Evolutionary conservation across 75 land plant genomes (phyloP).

Genomic region (Picea glauca): DNA sequence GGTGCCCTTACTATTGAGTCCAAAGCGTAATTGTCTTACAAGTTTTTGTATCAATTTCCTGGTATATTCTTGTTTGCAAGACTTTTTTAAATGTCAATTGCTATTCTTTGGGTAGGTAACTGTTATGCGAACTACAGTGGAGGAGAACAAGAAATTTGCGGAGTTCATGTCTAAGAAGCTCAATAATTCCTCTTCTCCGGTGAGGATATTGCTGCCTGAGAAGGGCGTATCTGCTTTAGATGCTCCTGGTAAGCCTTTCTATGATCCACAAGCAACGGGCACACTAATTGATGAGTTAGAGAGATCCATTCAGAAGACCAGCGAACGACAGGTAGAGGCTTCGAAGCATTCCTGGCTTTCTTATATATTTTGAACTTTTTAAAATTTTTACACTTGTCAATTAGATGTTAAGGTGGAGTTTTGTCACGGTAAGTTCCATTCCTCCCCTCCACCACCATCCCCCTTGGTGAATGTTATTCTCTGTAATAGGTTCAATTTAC

Average conservation of each 20-base stretch:
- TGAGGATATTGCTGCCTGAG: conserved; percentile 74
- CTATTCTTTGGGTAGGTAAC: conserved; percentile 48
- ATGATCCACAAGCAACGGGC: conserved; percentile 76
- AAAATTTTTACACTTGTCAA: too few relatives aligned
- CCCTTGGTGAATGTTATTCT: background rate
- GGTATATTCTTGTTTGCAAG: background rate
- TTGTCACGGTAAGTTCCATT: too few relatives aligned
- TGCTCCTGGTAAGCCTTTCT: conserved; percentile 80
- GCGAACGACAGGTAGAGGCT: conserved; percentile 59
- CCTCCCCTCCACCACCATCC: too few relatives aligned
- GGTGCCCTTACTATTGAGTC: background rate
- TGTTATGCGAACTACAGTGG: conserved; percentile 90
- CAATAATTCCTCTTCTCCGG: conserved; percentile 64
- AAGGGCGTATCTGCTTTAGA: conserved; percentile 95
- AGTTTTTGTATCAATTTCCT: background rate
- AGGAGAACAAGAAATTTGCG: conserved; percentile 81
- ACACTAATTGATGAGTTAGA: conserved; percentile 68
- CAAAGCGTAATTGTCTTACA: background rate
- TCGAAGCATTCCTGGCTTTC: background rate
- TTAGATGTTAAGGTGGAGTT: too few relatives aligned
- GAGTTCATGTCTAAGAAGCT: conserved; percentile 77
- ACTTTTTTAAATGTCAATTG: background rate
- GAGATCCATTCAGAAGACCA: conserved; percentile 49
- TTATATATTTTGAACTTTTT: background rate
- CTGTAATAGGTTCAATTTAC: background rate